phyloP scores from a whole-genome alignment of 768 basidiomycete species.

The Tephrocybe sp. region DNA sequence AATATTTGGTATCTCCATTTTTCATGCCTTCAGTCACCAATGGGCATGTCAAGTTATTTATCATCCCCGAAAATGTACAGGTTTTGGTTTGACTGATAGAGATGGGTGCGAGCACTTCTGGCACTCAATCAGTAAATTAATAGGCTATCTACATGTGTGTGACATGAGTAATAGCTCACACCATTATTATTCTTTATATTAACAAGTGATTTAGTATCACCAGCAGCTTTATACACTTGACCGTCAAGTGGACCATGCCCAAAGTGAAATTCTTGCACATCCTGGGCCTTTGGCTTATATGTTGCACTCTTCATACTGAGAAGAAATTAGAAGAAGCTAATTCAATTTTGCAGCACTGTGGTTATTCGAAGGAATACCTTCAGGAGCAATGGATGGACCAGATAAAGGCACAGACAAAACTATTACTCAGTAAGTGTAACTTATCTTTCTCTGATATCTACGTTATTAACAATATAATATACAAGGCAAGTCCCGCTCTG shows the following conservation, averaged over 20 bases:
- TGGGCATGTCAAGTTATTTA: background rate
- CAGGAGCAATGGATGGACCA: too few relatives aligned
- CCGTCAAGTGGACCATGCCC: background rate
- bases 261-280: background rate
- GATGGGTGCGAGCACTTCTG: slow-evolving; percentile 14
- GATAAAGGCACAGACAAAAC: too few relatives aligned
- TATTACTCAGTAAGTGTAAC: too few relatives aligned
- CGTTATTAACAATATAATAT: too few relatives aligned
- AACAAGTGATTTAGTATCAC: background rate
- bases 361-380: too few relatives aligned
- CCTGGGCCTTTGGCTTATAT: background rate
- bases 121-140: slow-evolving; percentile 1
- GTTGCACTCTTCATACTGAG: background rate
- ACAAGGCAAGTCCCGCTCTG: too few relatives aligned
- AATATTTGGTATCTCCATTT: background rate
- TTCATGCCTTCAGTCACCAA: background rate
- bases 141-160: background rate
- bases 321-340: too few relatives aligned
- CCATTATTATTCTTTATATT: background rate
- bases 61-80: background rate
- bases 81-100: slow-evolving; percentile 2
- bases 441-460: too few relatives aligned
- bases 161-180: background rate
- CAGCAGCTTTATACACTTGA: background rate
- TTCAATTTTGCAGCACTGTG: too few relatives aligned